Evolutionary conservation across 345 rosid genomes (phyloP), one percentile per base, ranked within the genome.

Genomic region (Draba incana): DNA sequence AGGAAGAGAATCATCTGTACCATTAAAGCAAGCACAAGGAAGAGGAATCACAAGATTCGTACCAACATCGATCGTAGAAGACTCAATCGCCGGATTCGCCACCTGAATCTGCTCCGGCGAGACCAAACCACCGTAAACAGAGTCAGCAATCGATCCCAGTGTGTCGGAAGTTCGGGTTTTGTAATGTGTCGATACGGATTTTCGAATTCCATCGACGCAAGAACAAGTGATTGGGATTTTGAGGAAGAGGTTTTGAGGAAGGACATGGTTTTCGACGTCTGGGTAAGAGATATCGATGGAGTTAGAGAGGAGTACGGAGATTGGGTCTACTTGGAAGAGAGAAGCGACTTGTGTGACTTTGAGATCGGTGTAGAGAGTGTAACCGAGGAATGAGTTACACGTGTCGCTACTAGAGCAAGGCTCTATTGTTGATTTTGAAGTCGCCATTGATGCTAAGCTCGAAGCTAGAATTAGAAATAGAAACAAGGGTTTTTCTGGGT

Each of bases 11-110:
- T 90, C 92, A 58, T 93, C 98, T 0, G 92, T 88, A 42, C 90
- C 90, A 25, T 93, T 90, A 55, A 93, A 93, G 69, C 98, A 93
- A 75, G 98, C 81, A 62, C 98, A 93, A 1, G 98, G 98, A 68
- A 93, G 66, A 1, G 98, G 98, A 70, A 90, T 86, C 59, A 82
- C 78, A 57, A 93, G 87, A 65, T 5, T 90, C 60, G 76, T 79
- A 12, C 97, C 97, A 0, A 90, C 97, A 49, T 93, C 97, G 33
- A 81, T 80, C 48, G 71, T 81, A 0, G 92, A 74, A 3, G 92
- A 82, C 55, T 88, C 94, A 57, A 80, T 64, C 10, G 76, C 85
- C 8, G 90, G 82, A 69, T 93, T 93, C 3, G 94, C 96, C 72
- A 86, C 98, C 68, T 84, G 77, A 44, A 93, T 76, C 87, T 93